Evolutionary conservation across 176 grass and related monocot species (phyloP).

Genomic region (Phoenix roebelenii): DNA sequence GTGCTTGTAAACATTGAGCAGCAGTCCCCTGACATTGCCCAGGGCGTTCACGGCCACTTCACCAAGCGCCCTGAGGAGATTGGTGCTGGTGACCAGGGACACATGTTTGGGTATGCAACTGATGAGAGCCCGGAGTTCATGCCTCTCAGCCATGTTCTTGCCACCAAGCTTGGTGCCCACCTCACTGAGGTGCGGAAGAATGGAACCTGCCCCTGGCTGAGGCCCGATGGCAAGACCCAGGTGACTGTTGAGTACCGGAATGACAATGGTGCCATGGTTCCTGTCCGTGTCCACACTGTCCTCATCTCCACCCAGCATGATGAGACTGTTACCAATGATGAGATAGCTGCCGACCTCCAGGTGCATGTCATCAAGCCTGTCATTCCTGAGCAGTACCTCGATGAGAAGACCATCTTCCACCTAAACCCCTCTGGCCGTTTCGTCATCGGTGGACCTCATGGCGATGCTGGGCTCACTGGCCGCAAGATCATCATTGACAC

Average conservation of each 20-base stretch:
- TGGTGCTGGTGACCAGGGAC: slow-evolving; percentile 48
- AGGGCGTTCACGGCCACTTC: slow-evolving; percentile 43
- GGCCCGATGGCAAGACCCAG: slow-evolving; percentile 58
- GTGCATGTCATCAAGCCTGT: slow-evolving; percentile 48
- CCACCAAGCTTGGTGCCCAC: slow-evolving; percentile 53
- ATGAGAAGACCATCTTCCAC: slow-evolving; percentile 56
- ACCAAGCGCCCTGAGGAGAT: slow-evolving; percentile 45
- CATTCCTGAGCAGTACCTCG: slow-evolving; percentile 41
- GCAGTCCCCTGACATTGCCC: slow-evolving; percentile 39
- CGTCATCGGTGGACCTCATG: slow-evolving; percentile 43
- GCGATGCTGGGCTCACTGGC: slow-evolving; percentile 40
- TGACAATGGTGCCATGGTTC: slow-evolving; percentile 38
- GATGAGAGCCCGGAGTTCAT: slow-evolving; percentile 48
- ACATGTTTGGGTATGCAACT: slow-evolving; percentile 46
- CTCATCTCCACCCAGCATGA: slow-evolving; percentile 54
- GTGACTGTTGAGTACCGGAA: slow-evolving; percentile 51
- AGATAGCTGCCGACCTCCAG: slow-evolving; percentile 37
- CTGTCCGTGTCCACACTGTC: slow-evolving; percentile 41
- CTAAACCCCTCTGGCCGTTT: slow-evolving; percentile 44
- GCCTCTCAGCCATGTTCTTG: slow-evolving; percentile 50
- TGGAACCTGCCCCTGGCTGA: slow-evolving; percentile 42
- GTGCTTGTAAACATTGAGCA: slow-evolving; percentile 56
- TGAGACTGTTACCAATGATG: slow-evolving; percentile 39
- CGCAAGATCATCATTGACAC: slow-evolving; percentile 52
- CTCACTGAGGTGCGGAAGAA: slow-evolving; percentile 56